These are phyloP conservation scores for Potentilla sterilis DNA, from an alignment of 306 rosid genomes.

Conservation along the genomic window DNA sequence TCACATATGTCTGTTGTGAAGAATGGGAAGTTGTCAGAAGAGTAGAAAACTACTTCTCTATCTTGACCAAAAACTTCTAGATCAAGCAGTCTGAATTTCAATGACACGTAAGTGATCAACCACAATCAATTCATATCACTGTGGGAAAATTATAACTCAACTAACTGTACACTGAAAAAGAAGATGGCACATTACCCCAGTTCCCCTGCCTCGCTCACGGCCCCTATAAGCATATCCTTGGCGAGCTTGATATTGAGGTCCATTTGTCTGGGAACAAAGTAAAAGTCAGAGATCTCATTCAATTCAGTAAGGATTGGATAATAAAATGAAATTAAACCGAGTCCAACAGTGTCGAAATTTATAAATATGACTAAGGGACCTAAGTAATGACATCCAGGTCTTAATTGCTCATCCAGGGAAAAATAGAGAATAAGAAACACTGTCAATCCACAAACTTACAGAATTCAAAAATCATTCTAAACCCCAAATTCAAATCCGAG, in stretches of 20 bases:
- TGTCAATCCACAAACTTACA: not conserved
- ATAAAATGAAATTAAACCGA: not conserved
- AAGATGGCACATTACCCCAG: constrained; percentile 52
- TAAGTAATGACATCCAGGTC: not conserved
- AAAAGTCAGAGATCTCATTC: constrained; percentile 5
- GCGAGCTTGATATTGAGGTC: constrained; percentile 50
- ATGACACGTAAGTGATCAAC: not conserved
- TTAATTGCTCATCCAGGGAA: not conserved
- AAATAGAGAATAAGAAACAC: not conserved
- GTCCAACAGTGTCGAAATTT: not conserved
- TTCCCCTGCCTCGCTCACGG: constrained; percentile 72
- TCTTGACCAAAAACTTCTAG: not conserved
- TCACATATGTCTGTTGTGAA: not conserved
- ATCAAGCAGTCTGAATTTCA: not conserved
- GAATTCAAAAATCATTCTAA: not conserved
- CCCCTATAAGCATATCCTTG: constrained; percentile 53
- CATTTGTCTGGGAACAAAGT: constrained; percentile 47
- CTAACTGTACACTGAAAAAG: constrained; percentile 17
- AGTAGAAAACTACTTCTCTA: not conserved
- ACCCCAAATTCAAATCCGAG: not conserved
- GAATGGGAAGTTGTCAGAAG: not conserved
- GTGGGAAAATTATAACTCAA: not conserved
- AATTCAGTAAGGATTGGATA: not conserved
- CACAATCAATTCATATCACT: not conserved
- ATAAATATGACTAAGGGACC: not conserved